Conservation (phyloP, 179 eudicot genomes). For the Beta corolliflora region DNA sequence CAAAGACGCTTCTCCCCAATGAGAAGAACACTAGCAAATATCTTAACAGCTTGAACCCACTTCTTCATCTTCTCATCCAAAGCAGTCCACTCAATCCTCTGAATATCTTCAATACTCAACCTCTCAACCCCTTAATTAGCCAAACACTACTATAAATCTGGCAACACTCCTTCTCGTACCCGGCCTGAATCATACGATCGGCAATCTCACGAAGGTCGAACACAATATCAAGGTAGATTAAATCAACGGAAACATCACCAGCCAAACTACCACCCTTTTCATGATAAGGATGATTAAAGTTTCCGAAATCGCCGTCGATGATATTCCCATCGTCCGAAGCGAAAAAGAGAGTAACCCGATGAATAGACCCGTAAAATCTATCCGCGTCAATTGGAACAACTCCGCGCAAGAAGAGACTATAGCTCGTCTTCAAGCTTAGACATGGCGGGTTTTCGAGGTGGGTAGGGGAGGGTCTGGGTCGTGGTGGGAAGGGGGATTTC, state of each 20-base stretch:
- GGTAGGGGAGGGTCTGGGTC: too few species aligned
- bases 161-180: slow-evolving; percentile 86
- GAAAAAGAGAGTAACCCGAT: slow-evolving; percentile 44
- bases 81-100: slow-evolving; percentile 60
- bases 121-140: slow-evolving; percentile 60
- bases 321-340: slow-evolving; percentile 41
- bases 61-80: slow-evolving; percentile 79
- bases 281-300: slow-evolving; percentile 39
- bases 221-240: slow-evolving; percentile 55
- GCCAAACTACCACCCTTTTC: slow-evolving; percentile 67
- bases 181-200: slow-evolving; percentile 71
- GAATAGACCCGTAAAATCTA: slow-evolving; percentile 56
- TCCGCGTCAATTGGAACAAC: slow-evolving; percentile 61
- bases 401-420: slow-evolving; percentile 41
- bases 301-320: slow-evolving; percentile 38
- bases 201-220: slow-evolving; percentile 64
- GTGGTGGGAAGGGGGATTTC: too few species aligned
- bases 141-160: slow-evolving; percentile 70
- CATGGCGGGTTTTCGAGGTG: slow-evolving; percentile 88
- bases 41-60: slow-evolving; percentile 67
- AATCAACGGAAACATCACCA: slow-evolving; percentile 60
- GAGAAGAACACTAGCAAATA: slow-evolving; percentile 51
- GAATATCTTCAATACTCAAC: slow-evolving; percentile 71
- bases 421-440: slow-evolving; percentile 81
- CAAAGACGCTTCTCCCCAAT: slow-evolving; percentile 59